Base-by-base conservation (phyloP, 495 filamentous ascomycete genomes). In the Tuber microsphaerosporum region DNA sequence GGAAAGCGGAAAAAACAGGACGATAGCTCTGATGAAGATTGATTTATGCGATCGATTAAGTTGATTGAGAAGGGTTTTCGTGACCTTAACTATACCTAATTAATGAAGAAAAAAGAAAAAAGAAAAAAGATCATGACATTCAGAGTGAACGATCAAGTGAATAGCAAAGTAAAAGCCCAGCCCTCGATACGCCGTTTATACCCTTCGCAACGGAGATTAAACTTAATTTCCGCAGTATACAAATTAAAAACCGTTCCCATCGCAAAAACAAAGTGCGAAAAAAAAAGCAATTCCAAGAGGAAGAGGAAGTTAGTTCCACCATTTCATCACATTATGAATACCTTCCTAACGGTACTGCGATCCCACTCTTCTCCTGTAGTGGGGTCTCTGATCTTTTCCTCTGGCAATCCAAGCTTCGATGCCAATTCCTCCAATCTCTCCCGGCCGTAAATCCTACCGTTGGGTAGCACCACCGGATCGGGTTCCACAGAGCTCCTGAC, bases 401-500 rank as follows among this genome's bases (percentile, higher is more conserved):
- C 77, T n/a, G 82, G 80, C 73, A 92, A 81, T 2, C 91, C 91
- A 4, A 90, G 82, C 84, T 94, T 97, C 79, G 87, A 87, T 78
- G 92, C 92, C 84, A 93, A 90, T 75, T 91, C 89, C 76, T 90
- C 84, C 77, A 98, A 85, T 70, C 91, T 87, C 70, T 90, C 88
- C 71, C 90, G 87, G 31, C 94, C 93, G 82, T 97, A 97, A 42
- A 96, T 90, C 73, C 93, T 87, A 10, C 90, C 89, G 84, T 97
- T 97, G 19, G 94, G 94, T 75, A 99, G 84, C 51, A 97, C 87
- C 34, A 97, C 88, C 14, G 94, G 87, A 80, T 98, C 94, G 48
- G 87, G 90, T 83, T 97, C 94, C 37, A 97, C 91, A 76, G 92
- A 91, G 82, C 94, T 97, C 86, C 96, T 95, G 69, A 90, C 91